phyloP scores from a whole-genome alignment of 1,284 basidiomycete species.

The Ganoderma multipileum region DNA sequence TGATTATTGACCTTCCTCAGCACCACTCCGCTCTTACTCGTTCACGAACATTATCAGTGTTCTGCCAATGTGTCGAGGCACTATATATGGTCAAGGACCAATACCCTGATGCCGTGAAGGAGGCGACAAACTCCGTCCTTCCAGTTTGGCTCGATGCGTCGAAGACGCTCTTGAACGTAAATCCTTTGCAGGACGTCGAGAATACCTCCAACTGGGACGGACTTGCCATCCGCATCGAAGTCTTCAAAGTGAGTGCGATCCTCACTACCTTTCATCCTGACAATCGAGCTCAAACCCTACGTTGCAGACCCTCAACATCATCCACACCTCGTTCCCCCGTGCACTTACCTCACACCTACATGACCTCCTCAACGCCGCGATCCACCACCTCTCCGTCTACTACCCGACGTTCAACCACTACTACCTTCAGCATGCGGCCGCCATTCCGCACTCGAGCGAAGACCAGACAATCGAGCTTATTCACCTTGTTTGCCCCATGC shows the following conservation, averaged over 20 bases:
- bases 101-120: constrained; percentile 85
- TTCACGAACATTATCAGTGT: constrained; percentile 86
- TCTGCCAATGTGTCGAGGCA: constrained; percentile 89
- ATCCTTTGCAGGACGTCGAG: constrained; percentile 67
- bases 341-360: constrained; percentile 66
- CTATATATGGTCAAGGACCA: constrained; percentile 95
- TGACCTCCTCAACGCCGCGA: constrained; percentile 65
- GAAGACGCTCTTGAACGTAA: constrained; percentile 73
- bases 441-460: constrained; percentile 71
- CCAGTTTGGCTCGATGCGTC: constrained; percentile 92
- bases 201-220: constrained; percentile 76
- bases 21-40: constrained; percentile 81
- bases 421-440: constrained; percentile 67
- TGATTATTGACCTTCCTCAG: constrained; percentile 41
- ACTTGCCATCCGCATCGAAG: constrained; percentile 76
- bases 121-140: constrained; percentile 81
- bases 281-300: neutral
- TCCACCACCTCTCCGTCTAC: constrained; percentile 71
- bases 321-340: constrained; percentile 80
- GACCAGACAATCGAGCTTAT: constrained; percentile 81
- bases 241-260: constrained; percentile 70
- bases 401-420: constrained; percentile 72
- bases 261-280: constrained; percentile 5
- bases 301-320: constrained; percentile 71
- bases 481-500: constrained; percentile 77